These are phyloP conservation scores for Suillus bovinus DNA, from an alignment of 768 basidiomycete genomes.

Conservation along the genomic window DNA sequence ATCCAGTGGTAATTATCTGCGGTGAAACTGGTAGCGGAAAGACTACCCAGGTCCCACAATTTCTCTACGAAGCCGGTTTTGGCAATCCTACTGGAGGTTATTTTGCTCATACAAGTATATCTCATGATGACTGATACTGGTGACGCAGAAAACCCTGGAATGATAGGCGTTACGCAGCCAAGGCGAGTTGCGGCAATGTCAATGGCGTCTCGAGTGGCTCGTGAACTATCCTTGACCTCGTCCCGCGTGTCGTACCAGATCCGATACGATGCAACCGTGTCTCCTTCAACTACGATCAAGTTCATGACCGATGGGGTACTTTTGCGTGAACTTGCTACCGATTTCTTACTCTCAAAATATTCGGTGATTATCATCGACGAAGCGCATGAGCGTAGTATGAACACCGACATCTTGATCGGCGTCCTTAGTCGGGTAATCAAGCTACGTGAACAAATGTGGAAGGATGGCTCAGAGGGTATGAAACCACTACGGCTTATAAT, in stretches of 20 bases:
- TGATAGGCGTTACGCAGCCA: slow-evolving; percentile 98
- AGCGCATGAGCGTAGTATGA: slow-evolving; percentile 97
- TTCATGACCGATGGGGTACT: slow-evolving; percentile 99
- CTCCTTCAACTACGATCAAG: slow-evolving; percentile 88
- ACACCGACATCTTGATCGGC: slow-evolving; percentile 96
- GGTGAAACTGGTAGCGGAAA: slow-evolving; percentile 99
- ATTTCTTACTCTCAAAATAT: slow-evolving; percentile 93
- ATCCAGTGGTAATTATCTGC: slow-evolving; percentile 71
- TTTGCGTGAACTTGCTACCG: slow-evolving; percentile 86
- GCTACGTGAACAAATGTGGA: slow-evolving; percentile 89
- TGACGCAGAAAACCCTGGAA: slow-evolving; percentile 87
- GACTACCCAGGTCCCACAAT: slow-evolving; percentile 97
- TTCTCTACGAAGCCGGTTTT: slow-evolving; percentile 96
- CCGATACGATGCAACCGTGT: slow-evolving; percentile 93
- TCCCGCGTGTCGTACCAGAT: slow-evolving; percentile 94
- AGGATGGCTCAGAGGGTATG: slow-evolving; percentile 63
- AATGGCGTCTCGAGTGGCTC: slow-evolving; percentile 90
- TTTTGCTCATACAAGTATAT: slow-evolving; percentile 18
- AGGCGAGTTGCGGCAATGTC: slow-evolving; percentile 97
- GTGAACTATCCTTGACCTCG: slow-evolving; percentile 83
- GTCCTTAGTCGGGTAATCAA: slow-evolving; percentile 93
- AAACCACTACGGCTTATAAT: slow-evolving; percentile 94
- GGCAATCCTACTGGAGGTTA: slow-evolving; percentile 80
- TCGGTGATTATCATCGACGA: slow-evolving; percentile 96
- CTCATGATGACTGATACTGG: slow-evolving; percentile 9